These are phyloP conservation scores for Colletotrichum eremochloae DNA, from an alignment of 2,329 filamentous ascomycete genomes.

Conservation along the genomic window DNA sequence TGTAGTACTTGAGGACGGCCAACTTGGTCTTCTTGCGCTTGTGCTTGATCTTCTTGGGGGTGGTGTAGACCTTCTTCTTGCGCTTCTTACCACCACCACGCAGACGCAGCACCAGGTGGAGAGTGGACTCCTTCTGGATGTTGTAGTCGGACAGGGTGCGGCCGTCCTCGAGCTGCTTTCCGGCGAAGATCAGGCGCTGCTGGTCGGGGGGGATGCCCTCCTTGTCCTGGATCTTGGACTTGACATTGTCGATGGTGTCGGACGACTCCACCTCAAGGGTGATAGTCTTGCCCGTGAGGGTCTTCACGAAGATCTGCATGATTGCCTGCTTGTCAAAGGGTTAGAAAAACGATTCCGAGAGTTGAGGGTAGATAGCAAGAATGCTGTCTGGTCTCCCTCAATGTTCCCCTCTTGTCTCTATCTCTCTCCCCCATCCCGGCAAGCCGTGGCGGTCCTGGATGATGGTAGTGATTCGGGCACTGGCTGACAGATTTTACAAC, in stretches of 20 bases:
- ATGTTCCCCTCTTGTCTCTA: background rate
- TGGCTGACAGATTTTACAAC: slow-evolving; percentile 20
- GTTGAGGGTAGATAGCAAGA: slow-evolving; percentile 3
- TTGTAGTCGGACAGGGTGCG: slow-evolving; percentile 99
- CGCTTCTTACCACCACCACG: slow-evolving; percentile 98
- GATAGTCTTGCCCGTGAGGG: slow-evolving; percentile 99
- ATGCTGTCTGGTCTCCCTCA: slow-evolving; percentile 25
- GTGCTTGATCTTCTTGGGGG: slow-evolving; percentile 99
- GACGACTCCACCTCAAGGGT: slow-evolving; percentile 99
- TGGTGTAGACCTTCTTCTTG: slow-evolving; percentile 99
- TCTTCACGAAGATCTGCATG: slow-evolving; percentile 85
- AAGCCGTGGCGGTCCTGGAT: background rate
- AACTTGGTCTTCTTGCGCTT: slow-evolving; percentile 99
- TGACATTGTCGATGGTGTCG: slow-evolving; percentile 99
- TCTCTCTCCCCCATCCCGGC: background rate
- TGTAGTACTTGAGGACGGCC: slow-evolving; percentile 99
- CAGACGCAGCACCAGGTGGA: slow-evolving; percentile 97
- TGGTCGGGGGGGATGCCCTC: slow-evolving; percentile 99
- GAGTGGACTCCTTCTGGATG: slow-evolving; percentile 99
- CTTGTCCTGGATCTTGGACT: slow-evolving; percentile 99
- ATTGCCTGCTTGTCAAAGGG: slow-evolving; percentile 66
- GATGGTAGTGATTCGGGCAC: background rate
- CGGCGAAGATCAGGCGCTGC: slow-evolving; percentile 99
- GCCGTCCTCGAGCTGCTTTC: slow-evolving; percentile 99
- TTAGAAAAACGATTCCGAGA: slow-evolving; percentile 52